phyloP scores from a whole-genome alignment of 768 basidiomycete species.

The Myochromella boudieri region DNA sequence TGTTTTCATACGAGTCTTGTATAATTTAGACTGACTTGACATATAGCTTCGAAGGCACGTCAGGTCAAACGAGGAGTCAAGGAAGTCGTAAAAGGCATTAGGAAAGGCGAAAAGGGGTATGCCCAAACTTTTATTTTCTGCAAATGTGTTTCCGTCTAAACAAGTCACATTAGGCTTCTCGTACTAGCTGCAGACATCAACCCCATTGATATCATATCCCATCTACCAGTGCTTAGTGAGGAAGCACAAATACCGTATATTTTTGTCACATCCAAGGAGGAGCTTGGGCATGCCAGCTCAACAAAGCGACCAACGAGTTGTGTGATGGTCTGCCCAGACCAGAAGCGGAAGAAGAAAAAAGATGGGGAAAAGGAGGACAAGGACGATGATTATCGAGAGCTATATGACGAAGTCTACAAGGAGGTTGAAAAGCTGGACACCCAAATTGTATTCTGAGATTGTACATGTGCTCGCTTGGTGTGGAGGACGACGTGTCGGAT shows the following conservation, averaged over 20 bases:
- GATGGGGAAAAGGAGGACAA: slow-evolving; percentile 57
- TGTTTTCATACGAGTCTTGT: slow-evolving; percentile 5
- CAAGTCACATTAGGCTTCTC: slow-evolving; percentile 60
- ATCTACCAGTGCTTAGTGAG: slow-evolving; percentile 92
- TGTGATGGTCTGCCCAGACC: slow-evolving; percentile 88
- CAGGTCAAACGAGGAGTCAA: slow-evolving; percentile 98
- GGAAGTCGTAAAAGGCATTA: slow-evolving; percentile 95
- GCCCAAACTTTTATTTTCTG: slow-evolving; percentile 26
- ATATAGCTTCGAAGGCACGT: slow-evolving; percentile 84
- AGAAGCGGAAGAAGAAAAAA: slow-evolving; percentile 73
- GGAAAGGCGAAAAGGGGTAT: slow-evolving; percentile 96
- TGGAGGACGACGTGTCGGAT: slow-evolving; percentile 9
- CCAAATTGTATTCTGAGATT: slow-evolving; percentile 63
- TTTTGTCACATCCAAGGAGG: slow-evolving; percentile 90
- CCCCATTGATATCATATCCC: slow-evolving; percentile 97
- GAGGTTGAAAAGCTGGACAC: slow-evolving; percentile 85
- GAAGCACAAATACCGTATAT: slow-evolving; percentile 91
- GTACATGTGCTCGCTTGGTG: slow-evolving; percentile 1
- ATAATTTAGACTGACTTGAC: slow-evolving; percentile 3
- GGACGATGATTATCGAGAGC: slow-evolving; percentile 83
- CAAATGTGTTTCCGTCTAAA: slow-evolving; percentile 1
- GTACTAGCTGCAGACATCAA: slow-evolving; percentile 96
- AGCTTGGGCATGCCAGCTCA: slow-evolving; percentile 91
- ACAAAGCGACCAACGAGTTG: slow-evolving; percentile 99
- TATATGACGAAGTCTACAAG: slow-evolving; percentile 81